These are phyloP conservation scores for Insectozyma bohioensis DNA, from an alignment of 1,139 yeast genomes.

Conservation along the genomic window DNA sequence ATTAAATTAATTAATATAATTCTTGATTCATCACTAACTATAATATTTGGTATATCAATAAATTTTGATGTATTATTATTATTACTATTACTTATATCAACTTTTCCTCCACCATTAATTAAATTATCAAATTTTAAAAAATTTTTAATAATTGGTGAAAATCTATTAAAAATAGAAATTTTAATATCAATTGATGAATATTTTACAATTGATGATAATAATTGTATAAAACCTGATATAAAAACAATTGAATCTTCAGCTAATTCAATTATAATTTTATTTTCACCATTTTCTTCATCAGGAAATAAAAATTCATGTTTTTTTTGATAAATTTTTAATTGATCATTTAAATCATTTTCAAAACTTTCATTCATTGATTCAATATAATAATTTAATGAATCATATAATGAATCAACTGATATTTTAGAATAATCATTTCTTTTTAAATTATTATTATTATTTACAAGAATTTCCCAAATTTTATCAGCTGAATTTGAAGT, in stretches of 20 bases:
- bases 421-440: slow-evolving; percentile 46
- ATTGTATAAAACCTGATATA: slow-evolving; percentile 64
- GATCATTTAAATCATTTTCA: slow-evolving; percentile 35
- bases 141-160: slow-evolving; percentile 35
- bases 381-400: slow-evolving; percentile 56
- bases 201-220: slow-evolving; percentile 35
- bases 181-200: slow-evolving; percentile 33
- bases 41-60: slow-evolving; percentile 26
- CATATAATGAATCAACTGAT: slow-evolving; percentile 61
- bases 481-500: slow-evolving; percentile 50
- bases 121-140: slow-evolving; percentile 45
- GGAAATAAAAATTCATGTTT: slow-evolving; percentile 36
- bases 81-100: slow-evolving; percentile 17
- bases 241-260: slow-evolving; percentile 83
- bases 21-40: slow-evolving; percentile 38
- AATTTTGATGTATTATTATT: slow-evolving; percentile 16
- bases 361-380: slow-evolving; percentile 48
- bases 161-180: slow-evolving; percentile 31
- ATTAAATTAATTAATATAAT: slow-evolving; percentile 35
- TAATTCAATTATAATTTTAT: slow-evolving; percentile 48
- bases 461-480: slow-evolving; percentile 42
- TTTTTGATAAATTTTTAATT: slow-evolving; percentile 32
- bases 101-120: slow-evolving; percentile 24
- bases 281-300: slow-evolving; percentile 17
- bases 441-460: slow-evolving; percentile 25